Evolutionary conservation across 2,329 filamentous ascomycete species (phyloP), one percentile per base, ranked within the genome.

Genomic region (Penicillium sp.): DNA sequence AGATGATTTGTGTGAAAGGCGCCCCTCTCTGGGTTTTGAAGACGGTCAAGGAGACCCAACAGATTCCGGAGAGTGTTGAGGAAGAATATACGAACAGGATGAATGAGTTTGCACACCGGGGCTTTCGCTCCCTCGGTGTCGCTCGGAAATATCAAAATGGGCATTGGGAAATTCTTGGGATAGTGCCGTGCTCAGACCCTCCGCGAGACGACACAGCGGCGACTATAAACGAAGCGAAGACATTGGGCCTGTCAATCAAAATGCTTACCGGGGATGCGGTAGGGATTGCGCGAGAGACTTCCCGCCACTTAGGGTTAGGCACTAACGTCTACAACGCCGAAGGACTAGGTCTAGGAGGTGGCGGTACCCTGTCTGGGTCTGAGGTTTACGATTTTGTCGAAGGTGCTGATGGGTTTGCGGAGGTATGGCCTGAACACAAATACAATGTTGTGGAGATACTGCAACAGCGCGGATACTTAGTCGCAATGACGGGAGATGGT

Each of bases 201-300:
- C 92, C 92, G 70, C 91, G 93, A 75, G 89, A 96, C 83, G 92
- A 96, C 75, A 96, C 93, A 70, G 91, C 89, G 72, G 91, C 91
- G 78, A 96, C 93, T 65, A 91, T 96, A 82, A 90, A 91, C 78
- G 92, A 96, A 81, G 92, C 92, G 74, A 94, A 95, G 85, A 86
- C 84, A 67, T 88, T 96, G 62, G 92, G 92, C 84, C 85, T 96
- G 65, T 93, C 90, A 70, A 93, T 96, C 82, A 96, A 96, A 86
- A 96, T 96, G 92, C 87, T 96, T 82, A 96, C 93, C 81, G 92
- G 92, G 86, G 92, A 96, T 76, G 92, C 93, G 69, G 92, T 96
- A 76, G 93, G 92, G 79, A 96, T 96, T 77, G 92, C 92, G 71
- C 90, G 91, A 83, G 92, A 96, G 81, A 96, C 92, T 70, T 95